Conservation (phyloP, 2,329 filamentous ascomycete genomes). For the Xylariales sp. region DNA sequence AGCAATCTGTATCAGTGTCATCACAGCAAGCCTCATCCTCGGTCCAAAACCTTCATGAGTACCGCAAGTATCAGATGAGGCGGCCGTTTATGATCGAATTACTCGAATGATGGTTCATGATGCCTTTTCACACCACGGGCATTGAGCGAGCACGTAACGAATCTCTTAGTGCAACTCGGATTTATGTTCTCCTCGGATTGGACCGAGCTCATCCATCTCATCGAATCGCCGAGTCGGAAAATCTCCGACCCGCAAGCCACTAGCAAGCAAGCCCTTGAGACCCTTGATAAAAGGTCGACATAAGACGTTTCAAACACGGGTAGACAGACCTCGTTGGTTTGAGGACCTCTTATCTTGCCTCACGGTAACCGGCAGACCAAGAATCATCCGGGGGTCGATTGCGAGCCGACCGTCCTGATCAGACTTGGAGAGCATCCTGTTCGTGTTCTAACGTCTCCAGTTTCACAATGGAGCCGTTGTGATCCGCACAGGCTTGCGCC, state of each 20-base stretch:
- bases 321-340: not conserved
- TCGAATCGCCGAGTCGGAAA: not conserved
- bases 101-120: too few relatives aligned
- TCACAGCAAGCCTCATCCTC: too few relatives aligned
- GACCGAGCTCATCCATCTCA: not conserved
- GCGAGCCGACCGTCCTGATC: not conserved
- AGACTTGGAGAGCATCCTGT: not conserved
- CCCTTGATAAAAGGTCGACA: constrained; percentile 1
- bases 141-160: too few relatives aligned
- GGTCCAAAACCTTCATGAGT: too few relatives aligned
- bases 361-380: not conserved
- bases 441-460: constrained; percentile 2
- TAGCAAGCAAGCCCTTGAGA: constrained; percentile 5
- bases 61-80: too few relatives aligned
- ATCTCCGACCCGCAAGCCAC: constrained; percentile 6
- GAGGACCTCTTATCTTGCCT: not conserved
- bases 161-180: too few relatives aligned
- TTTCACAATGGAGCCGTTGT: constrained; percentile 2
- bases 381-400: not conserved
- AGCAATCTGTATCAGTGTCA: too few relatives aligned
- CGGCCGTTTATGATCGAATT: too few relatives aligned
- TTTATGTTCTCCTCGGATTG: too few relatives aligned
- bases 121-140: too few relatives aligned
- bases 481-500: too few relatives aligned
- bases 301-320: constrained; percentile 4